Percentiles rank a stretch among this genome's conserved stretches.
phyloP scores from a whole-genome alignment of 371 early-diverging fungal species.

The Actinomucor elegans region DNA sequence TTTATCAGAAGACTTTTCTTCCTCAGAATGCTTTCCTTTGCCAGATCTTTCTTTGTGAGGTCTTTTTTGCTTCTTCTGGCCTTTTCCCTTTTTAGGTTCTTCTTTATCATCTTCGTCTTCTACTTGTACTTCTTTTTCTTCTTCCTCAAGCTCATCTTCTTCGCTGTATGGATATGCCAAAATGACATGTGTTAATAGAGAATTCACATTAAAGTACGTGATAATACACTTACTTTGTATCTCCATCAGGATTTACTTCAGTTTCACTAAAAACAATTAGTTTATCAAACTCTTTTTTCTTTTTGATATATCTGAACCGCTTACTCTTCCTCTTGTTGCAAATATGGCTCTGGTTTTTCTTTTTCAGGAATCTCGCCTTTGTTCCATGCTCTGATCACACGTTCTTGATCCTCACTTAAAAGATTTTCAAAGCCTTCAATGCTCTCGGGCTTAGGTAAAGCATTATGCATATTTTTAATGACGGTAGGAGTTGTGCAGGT shows the following conservation, averaged over 20 bases:
- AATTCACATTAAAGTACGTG: background rate
- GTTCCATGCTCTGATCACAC: slow-evolving; percentile 18
- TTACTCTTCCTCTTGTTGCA: background rate
- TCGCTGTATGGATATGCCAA: background rate
- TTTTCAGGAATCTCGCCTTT: slow-evolving; percentile 14
- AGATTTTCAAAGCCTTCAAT: slow-evolving; percentile 18
- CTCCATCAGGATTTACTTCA: background rate
- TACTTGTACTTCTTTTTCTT: background rate
- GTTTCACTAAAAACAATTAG: too few species aligned
- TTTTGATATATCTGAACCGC: background rate
- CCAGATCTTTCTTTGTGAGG: too few species aligned
- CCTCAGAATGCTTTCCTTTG: too few species aligned
- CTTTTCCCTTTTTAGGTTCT: background rate
- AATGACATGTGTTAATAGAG: background rate
- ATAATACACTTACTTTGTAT: background rate
- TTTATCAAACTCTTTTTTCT: background rate
- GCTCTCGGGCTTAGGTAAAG: slow-evolving; percentile 3
- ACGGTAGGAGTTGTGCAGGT: slow-evolving; percentile 23
- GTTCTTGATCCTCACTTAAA: slow-evolving; percentile 18
- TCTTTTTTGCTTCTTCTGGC: too few species aligned
- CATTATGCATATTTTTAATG: slow-evolving; percentile 16
- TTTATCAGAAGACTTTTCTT: too few species aligned
- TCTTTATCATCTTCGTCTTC: background rate
- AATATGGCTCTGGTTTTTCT: background rate
- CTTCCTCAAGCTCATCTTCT: background rate